A percentile compares a stretch with the other conserved stretches of the same genome.
These are phyloP conservation scores for Pilaira anomala DNA, from an alignment of 192 early-diverging fungal genomes.

Conservation along the genomic window DNA sequence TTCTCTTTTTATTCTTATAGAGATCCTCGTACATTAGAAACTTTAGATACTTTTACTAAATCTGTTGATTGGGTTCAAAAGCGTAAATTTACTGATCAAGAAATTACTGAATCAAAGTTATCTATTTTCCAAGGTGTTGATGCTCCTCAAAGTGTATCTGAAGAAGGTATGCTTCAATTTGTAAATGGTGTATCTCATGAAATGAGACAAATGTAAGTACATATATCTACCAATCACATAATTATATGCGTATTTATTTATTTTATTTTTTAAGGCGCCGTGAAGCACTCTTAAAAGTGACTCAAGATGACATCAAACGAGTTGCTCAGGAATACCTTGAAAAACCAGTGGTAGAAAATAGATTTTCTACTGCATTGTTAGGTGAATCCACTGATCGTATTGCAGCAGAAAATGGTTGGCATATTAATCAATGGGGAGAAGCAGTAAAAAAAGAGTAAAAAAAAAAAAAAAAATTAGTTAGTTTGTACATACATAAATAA, in stretches of 20 bases:
- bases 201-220: constrained; percentile 71
- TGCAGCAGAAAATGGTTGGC: constrained; percentile 16
- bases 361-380: constrained; percentile 43
- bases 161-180: constrained; percentile 85
- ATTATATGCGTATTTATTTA: not conserved
- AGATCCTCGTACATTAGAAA: constrained; percentile 76
- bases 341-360: constrained; percentile 5
- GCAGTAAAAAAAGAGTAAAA: constrained; percentile 2
- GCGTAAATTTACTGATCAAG: constrained; percentile 51
- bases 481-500: not conserved
- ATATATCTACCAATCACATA: no score
- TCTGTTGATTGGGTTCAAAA: constrained; percentile 67
- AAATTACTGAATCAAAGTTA: constrained; percentile 90
- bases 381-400: constrained; percentile 31
- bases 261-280: constrained; percentile 52
- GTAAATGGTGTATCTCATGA: constrained; percentile 77
- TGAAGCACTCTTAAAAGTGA: constrained; percentile 69
- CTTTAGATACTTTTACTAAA: constrained; percentile 65
- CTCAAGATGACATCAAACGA: constrained; percentile 63
- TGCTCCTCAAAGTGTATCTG: constrained; percentile 73
- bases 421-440: constrained; percentile 26
- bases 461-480: no score
- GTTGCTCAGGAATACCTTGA: constrained; percentile 48
- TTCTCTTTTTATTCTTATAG: constrained; percentile 93
- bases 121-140: constrained; percentile 86